phyloP scores from a whole-genome alignment of 352 stramenopile species.

The Peronospora belbahrii region DNA sequence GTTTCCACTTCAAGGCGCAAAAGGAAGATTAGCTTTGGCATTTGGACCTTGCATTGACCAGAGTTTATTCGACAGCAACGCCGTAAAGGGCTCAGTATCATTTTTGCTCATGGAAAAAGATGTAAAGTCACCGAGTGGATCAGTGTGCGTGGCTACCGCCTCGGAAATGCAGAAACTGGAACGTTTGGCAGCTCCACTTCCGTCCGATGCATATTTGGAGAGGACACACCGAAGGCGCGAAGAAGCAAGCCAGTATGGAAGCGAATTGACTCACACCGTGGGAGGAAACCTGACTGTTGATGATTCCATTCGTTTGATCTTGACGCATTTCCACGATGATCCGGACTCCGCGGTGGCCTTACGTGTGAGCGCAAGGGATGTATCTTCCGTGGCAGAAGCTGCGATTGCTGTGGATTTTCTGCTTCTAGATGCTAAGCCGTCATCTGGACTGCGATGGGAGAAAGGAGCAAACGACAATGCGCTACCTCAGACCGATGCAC shows the following conservation, averaged over 20 bases:
- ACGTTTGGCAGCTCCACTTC: conserved; percentile 11
- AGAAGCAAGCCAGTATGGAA: conserved; percentile 30
- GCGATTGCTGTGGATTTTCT: conserved; percentile 52
- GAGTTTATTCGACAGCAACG: conserved; percentile 39
- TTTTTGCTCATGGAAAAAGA: conserved; percentile 56
- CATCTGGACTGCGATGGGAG: conserved; percentile 75
- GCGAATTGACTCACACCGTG: conserved; percentile 35
- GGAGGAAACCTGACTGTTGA: conserved; percentile 37
- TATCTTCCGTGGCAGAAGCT: conserved; percentile 46
- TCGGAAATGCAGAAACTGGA: conserved; percentile 63
- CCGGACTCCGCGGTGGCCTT: conserved; percentile 34
- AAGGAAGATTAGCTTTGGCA: conserved; percentile 35
- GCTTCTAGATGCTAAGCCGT: conserved; percentile 74
- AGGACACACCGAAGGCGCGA: conserved; percentile 36
- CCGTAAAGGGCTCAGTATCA: conserved; percentile 56
- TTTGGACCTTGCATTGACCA: conserved; percentile 51
- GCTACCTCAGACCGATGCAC: conserved; percentile 3
- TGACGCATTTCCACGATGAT: conserved; percentile 53
- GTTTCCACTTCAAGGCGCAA: conserved; percentile 64
- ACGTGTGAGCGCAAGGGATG: conserved; percentile 36
- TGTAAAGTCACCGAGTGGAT: conserved; percentile 25
- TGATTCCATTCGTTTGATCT: conserved; percentile 47
- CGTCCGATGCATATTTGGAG: conserved; percentile 24
- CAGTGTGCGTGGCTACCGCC: conserved; percentile 54
- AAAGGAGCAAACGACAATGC: conserved; percentile 26